phyloP scores from a whole-genome alignment of 2,329 filamentous ascomycete species.

The Fusarium subglutinans region DNA sequence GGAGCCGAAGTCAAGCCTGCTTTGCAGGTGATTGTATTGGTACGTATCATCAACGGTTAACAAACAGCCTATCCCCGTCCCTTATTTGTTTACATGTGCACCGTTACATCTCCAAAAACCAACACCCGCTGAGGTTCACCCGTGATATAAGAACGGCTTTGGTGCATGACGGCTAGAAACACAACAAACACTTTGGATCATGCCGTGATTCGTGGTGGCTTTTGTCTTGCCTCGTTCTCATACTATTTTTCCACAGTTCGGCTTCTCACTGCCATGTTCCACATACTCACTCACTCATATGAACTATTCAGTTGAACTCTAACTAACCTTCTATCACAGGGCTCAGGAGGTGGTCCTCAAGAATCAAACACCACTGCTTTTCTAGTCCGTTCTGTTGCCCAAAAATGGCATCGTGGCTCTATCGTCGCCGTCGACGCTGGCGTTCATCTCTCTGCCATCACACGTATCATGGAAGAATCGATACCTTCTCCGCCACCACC shows the following conservation, averaged over 20 bases:
- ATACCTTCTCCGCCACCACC: slow-evolving; percentile 49
- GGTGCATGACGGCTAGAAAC: background rate
- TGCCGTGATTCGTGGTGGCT: slow-evolving; percentile 13
- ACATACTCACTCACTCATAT: background rate
- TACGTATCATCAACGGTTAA: slow-evolving; percentile 56
- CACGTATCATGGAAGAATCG: slow-evolving; percentile 75
- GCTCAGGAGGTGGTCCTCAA: slow-evolving; percentile 86
- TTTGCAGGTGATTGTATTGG: slow-evolving; percentile 79
- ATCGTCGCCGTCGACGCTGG: slow-evolving; percentile 94
- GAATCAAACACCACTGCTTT: slow-evolving; percentile 93
- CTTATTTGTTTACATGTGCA: slow-evolving; percentile 20
- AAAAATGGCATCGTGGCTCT: slow-evolving; percentile 83
- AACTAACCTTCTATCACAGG: slow-evolving; percentile 60
- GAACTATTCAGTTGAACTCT: background rate
- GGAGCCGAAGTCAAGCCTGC: slow-evolving; percentile 55
- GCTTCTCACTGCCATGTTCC: slow-evolving; percentile 8
- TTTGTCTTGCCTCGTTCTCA: background rate
- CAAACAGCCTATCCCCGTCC: background rate
- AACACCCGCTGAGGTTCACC: background rate
- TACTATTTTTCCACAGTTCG: background rate
- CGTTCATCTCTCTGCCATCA: slow-evolving; percentile 86
- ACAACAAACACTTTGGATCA: background rate
- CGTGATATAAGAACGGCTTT: background rate
- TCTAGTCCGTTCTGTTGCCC: slow-evolving; percentile 81
- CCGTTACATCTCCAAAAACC: slow-evolving; percentile 1